Evolutionary conservation across 768 basidiomycete genomes (phyloP), one percentile per base, ranked within the genome.

Genomic region (Pleurotus pulmonarius): DNA sequence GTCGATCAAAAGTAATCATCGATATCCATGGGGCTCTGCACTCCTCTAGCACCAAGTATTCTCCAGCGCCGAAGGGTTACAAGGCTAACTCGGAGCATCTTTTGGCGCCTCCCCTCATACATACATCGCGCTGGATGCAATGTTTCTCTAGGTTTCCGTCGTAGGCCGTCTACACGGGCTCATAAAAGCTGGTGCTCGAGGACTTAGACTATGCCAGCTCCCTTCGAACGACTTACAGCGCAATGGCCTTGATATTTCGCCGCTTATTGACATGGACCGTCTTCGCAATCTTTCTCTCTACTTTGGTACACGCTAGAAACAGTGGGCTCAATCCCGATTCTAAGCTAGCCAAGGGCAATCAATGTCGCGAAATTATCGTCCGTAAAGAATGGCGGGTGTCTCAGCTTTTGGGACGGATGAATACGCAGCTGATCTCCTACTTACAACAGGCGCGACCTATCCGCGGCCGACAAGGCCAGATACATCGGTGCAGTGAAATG

Each of bases 401-500:
- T n/a, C 41, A 20, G n/a, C 41, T 43, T 20, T 43, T 43, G 15
- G 15, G 5, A n/a, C 41, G 41, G 20, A n/a, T 20, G 15, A 43
- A n/a, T 6, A 11, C 13, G 41, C 20, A 5, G 41, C 20, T 20
- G 20, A 43, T 43, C n/a, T n/a, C 41, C 15, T 2, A 47, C 24
- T 16, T 8, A 9, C 24, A 13, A 13, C 24, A 47, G 46, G 46
- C 16, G 46, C 16, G 46, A 47, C 24, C 46, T 47, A 15, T 18
- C 16, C 46, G 13, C 46, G 22, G 16, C 16, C 16, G 16, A 47
- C 26, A 34, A 37, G 4, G 9, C 26, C 37, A 25, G 49, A 49
- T 26, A 34, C 29, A 49, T 49, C 18, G 49, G n/a, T 37, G 25
- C 49, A 22, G 49, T 49, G 49, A 49, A 49, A 16, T 49, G 49